These are phyloP conservation scores for Globisporangium cystogenes DNA, from an alignment of 352 stramenopile genomes.

Conservation along the genomic window DNA sequence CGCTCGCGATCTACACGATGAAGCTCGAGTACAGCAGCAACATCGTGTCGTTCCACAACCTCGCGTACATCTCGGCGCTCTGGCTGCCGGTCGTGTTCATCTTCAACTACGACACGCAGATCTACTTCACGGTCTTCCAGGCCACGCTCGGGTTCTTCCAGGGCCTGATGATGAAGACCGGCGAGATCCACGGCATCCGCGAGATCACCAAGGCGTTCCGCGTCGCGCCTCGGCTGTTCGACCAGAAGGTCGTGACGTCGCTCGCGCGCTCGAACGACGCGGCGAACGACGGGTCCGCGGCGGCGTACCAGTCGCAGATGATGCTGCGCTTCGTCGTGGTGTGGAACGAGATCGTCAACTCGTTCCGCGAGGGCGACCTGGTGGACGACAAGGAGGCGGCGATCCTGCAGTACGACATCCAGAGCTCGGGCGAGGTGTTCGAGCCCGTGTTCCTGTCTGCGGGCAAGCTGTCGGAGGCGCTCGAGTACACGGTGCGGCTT, in stretches of 20 bases:
- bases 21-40: conserved; percentile 46
- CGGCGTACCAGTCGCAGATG: conserved; percentile 59
- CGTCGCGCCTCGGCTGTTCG: conserved; percentile 57
- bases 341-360: conserved; percentile 80
- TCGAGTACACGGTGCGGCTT: conserved; percentile 53
- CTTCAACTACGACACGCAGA: conserved; percentile 79
- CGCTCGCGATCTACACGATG: conserved; percentile 70
- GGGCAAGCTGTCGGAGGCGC: conserved; percentile 59
- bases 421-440: conserved; percentile 64
- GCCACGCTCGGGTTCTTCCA: conserved; percentile 41
- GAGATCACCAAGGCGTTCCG: conserved; percentile 69
- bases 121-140: conserved; percentile 76
- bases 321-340: conserved; percentile 79
- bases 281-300: conserved; percentile 31
- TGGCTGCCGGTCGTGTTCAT: conserved; percentile 70
- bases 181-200: conserved; percentile 58
- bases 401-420: conserved; percentile 72
- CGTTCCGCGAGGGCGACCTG: conserved; percentile 64
- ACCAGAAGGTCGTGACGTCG: conserved; percentile 66
- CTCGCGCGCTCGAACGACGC: conserved; percentile 54
- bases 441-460: conserved; percentile 76
- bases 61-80: conserved; percentile 50
- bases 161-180: conserved; percentile 65
- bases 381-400: conserved; percentile 72
- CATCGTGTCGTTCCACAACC: conserved; percentile 66